Conservation (phyloP, 2,329 filamentous ascomycete genomes). For the Penicillium sp. region DNA sequence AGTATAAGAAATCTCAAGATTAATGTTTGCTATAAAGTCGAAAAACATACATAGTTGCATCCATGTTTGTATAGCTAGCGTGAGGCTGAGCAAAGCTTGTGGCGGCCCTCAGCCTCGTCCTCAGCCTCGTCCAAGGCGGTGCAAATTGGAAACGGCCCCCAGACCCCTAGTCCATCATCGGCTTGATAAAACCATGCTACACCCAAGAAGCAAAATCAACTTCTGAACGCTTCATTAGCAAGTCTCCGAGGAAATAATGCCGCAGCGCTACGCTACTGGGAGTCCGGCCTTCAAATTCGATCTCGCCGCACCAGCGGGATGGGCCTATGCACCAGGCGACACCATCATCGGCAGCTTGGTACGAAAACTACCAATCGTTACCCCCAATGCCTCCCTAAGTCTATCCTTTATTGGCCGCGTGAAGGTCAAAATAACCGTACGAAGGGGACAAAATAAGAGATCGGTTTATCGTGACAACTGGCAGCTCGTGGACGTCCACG, state of each 20-base stretch:
- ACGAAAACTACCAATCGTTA: constrained; percentile 14
- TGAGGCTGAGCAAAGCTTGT: background rate
- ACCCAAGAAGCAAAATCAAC: background rate
- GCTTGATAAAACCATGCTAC: background rate
- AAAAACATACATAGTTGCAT: no score
- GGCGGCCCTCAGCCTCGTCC: no score
- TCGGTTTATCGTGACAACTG: constrained; percentile 8
- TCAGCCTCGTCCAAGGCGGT: background rate
- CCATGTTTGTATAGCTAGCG: background rate
- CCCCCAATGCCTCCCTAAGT: constrained; percentile 15
- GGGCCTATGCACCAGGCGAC: constrained; percentile 17
- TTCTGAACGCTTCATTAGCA: background rate
- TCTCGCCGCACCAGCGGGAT: constrained; percentile 15
- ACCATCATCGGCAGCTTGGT: constrained; percentile 21
- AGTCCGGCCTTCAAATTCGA: constrained; percentile 7
- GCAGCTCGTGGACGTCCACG: constrained; percentile 5
- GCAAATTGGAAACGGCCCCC: background rate
- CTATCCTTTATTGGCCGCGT: constrained; percentile 12
- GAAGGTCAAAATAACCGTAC: constrained; percentile 13
- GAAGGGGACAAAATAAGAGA: background rate
- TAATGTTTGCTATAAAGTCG: no score
- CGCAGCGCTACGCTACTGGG: background rate
- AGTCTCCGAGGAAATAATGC: background rate
- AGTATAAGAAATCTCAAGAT: no score
- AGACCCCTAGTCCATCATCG: background rate